Evolutionary conservation across 768 basidiomycete species (phyloP), one percentile per base, ranked within the genome.

Genomic region (Hericium alpestre): DNA sequence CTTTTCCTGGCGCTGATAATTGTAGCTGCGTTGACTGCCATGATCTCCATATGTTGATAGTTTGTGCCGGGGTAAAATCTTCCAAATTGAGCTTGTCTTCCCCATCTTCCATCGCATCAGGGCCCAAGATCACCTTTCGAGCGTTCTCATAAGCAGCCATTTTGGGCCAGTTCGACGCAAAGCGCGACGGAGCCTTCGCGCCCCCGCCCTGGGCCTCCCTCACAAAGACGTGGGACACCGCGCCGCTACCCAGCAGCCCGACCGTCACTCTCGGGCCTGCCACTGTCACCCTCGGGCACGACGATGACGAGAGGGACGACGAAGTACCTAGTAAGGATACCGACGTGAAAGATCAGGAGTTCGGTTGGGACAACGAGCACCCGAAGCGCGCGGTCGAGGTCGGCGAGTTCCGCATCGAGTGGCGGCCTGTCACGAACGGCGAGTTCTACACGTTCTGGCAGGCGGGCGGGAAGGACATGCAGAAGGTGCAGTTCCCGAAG

Each of bases 311-410:
- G 69, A 71, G 67, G 0, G 80, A 87, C 7, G 93, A 97, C 66
- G 62, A 60, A 16, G 64, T 70, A 2, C 64, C 68, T 0, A 75
- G 79, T 32, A 48, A 56, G 16, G 37, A 38, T 8, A 32, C 47
- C 4, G 59, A 61, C 22, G 67, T 79, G 47, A 67, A 70, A 16
- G 71, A 70, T 8, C 86, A 94, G 64, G 81, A 85, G 56, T 92
- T 90, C 69, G 93, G 93, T 0, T 93, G 95, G 96, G 96, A 99
- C 67, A 93, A 92, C 63, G 96, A 99, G 71, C 76, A 84, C 62
- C 91, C 93, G 1, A 73, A 74, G 60, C 73, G 84, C 22, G 66
- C 65, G 13, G 80, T 85, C n/a, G 61, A 76, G 0, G 83, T 96
- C 37, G 74, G 71, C 41, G 58, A 78, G 59, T 93, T 97, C 75